phyloP scores from a whole-genome alignment of 768 basidiomycete species.

The Tulasnella sp. region DNA sequence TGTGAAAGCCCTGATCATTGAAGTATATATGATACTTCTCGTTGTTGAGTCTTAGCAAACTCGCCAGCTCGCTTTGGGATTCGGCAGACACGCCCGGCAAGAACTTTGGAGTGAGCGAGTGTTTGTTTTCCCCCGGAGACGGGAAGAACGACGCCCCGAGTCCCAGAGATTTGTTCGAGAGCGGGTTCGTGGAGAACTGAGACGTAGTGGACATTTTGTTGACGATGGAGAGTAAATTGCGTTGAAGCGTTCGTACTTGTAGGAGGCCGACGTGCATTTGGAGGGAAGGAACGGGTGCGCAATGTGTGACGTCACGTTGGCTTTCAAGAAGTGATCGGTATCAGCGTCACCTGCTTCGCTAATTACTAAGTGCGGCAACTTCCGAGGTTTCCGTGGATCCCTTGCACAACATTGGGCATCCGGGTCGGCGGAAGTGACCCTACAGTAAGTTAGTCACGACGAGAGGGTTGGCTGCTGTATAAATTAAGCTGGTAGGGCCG shows the following conservation, averaged over 20 bases:
- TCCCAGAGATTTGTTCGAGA: background rate
- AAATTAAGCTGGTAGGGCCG: no score
- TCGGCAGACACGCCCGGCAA: conserved; percentile 19
- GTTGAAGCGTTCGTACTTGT: background rate
- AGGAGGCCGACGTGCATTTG: no score
- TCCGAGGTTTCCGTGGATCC: no score
- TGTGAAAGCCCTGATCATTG: conserved; percentile 36
- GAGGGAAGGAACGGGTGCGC: no score
- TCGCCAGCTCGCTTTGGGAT: background rate
- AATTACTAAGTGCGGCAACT: no score
- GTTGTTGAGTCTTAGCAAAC: conserved; percentile 25
- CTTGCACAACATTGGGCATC: no score
- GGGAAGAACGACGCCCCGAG: background rate
- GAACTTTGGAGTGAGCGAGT: conserved; percentile 25
- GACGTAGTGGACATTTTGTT: background rate
- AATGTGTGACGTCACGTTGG: no score
- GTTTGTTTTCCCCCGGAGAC: background rate
- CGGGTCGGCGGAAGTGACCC: no score
- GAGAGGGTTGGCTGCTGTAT: no score
- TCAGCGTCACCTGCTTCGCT: no score
- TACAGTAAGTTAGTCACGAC: no score
- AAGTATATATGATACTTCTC: conserved; percentile 46
- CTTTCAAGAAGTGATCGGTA: no score
- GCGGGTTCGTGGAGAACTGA: background rate
- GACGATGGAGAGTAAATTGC: background rate